Evolutionary conservation across 2,329 filamentous ascomycete genomes (phyloP).

Genomic region (Botrytis aclada): DNA sequence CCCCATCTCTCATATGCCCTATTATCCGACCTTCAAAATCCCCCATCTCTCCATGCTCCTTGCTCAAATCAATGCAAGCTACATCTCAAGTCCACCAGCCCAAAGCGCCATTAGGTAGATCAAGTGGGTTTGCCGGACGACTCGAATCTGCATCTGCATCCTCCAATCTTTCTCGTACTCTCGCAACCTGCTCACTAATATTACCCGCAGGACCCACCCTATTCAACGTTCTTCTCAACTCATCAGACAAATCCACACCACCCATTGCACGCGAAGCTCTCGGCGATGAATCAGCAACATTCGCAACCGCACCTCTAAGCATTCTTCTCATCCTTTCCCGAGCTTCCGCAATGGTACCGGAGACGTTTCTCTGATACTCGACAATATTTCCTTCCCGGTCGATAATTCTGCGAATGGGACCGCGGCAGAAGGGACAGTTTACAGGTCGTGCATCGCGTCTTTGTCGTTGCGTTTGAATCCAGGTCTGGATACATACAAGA

Average conservation of each 20-base stretch:
- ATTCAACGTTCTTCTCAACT: not conserved
- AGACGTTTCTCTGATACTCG: no score
- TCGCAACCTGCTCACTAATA: not conserved
- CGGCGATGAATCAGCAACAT: not conserved
- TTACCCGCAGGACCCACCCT: not conserved
- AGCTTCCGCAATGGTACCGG: not conserved
- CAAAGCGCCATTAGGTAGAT: not conserved
- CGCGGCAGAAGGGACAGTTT: not conserved
- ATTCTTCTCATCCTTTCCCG: not conserved
- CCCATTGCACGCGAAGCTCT: not conserved
- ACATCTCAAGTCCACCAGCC: not conserved
- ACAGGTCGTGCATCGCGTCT: no score
- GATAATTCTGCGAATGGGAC: not conserved
- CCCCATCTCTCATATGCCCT: not conserved
- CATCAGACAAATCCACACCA: not conserved
- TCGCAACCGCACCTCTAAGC: not conserved
- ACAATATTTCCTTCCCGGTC: not conserved
- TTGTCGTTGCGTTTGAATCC: not conserved
- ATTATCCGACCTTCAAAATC: not conserved
- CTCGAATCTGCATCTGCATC: not conserved
- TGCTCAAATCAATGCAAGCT: not conserved
- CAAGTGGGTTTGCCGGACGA: not conserved
- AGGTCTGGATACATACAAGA: not conserved
- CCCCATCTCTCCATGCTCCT: not conserved
- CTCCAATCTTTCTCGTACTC: not conserved